Conservation (phyloP, 1,284 basidiomycete genomes). For the Tylopilus microsporus region DNA sequence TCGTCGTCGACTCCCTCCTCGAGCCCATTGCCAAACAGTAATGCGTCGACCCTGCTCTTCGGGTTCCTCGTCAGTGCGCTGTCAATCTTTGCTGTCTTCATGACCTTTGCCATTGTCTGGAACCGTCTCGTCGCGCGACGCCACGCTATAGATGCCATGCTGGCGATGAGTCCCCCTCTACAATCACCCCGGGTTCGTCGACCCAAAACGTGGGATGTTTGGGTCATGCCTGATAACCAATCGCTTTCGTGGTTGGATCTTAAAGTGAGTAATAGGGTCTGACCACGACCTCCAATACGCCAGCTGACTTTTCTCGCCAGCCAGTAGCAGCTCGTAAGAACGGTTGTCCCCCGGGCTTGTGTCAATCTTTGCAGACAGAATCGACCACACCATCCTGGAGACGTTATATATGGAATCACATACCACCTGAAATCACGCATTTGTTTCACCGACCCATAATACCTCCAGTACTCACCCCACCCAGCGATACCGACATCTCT, state of each 20-base stretch:
- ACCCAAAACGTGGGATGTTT: slow-evolving; percentile 25
- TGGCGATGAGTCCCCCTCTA: slow-evolving; percentile 3
- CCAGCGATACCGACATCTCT: not conserved
- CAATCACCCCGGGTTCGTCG: slow-evolving; percentile 5
- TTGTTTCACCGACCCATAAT: slow-evolving; percentile 24
- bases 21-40: not conserved
- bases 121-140: slow-evolving; percentile 31
- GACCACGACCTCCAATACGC: not conserved
- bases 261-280: slow-evolving; percentile 17
- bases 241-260: slow-evolving; percentile 16
- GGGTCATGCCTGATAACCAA: slow-evolving; percentile 8
- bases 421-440: slow-evolving; percentile 28
- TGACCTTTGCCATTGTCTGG: slow-evolving; percentile 29
- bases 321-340: slow-evolving; percentile 23
- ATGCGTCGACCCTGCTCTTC: slow-evolving; percentile 28
- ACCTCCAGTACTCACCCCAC: not conserved
- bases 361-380: not conserved
- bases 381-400: slow-evolving; percentile 21
- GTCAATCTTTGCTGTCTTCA: slow-evolving; percentile 30
- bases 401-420: slow-evolving; percentile 7
- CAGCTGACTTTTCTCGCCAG: slow-evolving; percentile 13
- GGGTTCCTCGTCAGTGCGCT: slow-evolving; percentile 31
- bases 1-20: slow-evolving; percentile 3
- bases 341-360: not conserved
- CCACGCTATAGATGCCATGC: slow-evolving; percentile 23